Evolutionary conservation across 148 eudicot species (phyloP).

Genomic region (Pouteria glomerata): DNA sequence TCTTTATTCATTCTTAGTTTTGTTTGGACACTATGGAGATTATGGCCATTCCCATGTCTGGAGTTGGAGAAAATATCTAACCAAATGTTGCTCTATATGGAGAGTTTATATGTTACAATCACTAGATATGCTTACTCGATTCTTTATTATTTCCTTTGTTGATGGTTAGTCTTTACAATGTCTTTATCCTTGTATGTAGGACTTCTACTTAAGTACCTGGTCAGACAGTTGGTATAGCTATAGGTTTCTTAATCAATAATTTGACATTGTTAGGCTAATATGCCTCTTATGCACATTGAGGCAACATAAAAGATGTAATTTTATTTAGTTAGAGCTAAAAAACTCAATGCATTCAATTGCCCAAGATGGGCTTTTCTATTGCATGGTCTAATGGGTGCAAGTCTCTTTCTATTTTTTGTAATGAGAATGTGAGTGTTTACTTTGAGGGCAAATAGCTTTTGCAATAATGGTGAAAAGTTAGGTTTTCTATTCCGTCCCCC

Average conservation of each 20-base stretch:
- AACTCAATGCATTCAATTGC: not conserved
- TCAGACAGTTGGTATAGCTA: not conserved
- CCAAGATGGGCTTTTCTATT: not conserved
- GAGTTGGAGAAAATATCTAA: not conserved
- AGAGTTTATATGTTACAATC: not conserved
- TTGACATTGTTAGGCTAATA: not conserved
- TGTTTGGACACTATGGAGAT: not conserved
- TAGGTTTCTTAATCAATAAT: not conserved
- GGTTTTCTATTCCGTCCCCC: not conserved
- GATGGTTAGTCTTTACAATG: not conserved
- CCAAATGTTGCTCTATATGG: not conserved
- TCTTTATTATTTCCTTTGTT: not conserved
- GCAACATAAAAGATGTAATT: not conserved
- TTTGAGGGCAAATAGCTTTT: not conserved
- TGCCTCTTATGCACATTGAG: no score
- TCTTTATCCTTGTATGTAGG: not conserved
- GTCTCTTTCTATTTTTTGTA: not conserved
- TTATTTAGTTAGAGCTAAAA: not conserved
- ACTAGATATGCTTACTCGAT: not conserved
- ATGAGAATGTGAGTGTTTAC: not conserved
- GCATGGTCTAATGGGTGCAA: not conserved
- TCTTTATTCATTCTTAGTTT: constrained; percentile 1
- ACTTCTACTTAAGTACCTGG: not conserved
- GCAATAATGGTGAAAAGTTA: not conserved
- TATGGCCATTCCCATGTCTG: not conserved